A percentile compares a stretch with the other conserved stretches of the same genome.
phyloP scores from a whole-genome alignment of 192 early-diverging fungal genomes.

The Endogone sp. region DNA sequence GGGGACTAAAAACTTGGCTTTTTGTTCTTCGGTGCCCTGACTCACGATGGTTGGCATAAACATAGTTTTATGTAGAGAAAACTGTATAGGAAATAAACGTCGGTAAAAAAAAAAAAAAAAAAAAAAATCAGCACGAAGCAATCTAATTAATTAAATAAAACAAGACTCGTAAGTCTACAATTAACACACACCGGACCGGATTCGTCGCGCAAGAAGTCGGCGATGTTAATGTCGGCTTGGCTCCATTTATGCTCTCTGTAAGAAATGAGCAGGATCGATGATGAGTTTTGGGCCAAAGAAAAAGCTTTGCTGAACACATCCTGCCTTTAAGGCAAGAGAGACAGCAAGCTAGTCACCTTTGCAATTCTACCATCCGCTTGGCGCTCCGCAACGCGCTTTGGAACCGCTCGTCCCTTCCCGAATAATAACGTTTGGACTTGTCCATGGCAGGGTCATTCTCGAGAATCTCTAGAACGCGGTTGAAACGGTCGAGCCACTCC shows the following conservation, averaged over 20 bases:
- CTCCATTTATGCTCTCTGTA: constrained; percentile 54
- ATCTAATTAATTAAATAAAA: neutral
- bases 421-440: constrained; percentile 65
- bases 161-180: neutral
- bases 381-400: constrained; percentile 57
- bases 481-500: constrained; percentile 50
- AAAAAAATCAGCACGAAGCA: too few relatives aligned
- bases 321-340: too few relatives aligned
- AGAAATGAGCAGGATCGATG: too few relatives aligned
- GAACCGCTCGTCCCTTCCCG: constrained; percentile 68
- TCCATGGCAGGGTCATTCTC: constrained; percentile 70
- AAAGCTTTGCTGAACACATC: too few relatives aligned
- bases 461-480: constrained; percentile 56
- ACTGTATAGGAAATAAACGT: constrained; percentile 36
- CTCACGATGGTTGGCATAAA: constrained; percentile 77
- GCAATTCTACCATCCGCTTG: constrained; percentile 57
- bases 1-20: constrained; percentile 68
- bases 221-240: constrained; percentile 43
- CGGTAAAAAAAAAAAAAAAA: neutral
- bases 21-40: constrained; percentile 76
- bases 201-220: constrained; percentile 53
- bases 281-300: too few relatives aligned
- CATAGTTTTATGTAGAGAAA: constrained; percentile 74
- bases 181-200: constrained; percentile 43
- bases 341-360: constrained; percentile 28